phyloP scores from a whole-genome alignment of 768 basidiomycete species.

The Boletus bicolor region DNA sequence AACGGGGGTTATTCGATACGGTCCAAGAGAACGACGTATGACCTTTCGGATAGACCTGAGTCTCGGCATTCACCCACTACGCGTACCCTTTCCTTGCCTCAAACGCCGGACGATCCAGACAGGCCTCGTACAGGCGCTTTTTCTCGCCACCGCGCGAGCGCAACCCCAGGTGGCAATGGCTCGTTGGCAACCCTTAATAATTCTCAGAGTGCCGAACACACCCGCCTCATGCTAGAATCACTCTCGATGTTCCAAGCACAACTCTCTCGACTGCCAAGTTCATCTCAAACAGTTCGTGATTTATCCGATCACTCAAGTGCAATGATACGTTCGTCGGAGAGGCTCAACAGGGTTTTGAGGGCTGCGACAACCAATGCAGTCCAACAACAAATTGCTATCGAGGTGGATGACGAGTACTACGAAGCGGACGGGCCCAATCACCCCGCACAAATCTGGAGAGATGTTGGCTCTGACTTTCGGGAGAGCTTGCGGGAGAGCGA shows the following conservation, averaged over 20 bases:
- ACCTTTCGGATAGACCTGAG: conserved; percentile 23
- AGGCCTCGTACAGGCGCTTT: conserved; percentile 8
- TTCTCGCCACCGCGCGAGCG: conserved; percentile 13
- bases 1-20: conserved; percentile 14
- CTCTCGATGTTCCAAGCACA: conserved; percentile 68
- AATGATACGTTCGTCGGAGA: conserved; percentile 63
- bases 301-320: conserved; percentile 59
- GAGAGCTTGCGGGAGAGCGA: conserved; percentile 72
- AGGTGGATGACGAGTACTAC: conserved; percentile 51
- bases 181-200: conserved; percentile 7
- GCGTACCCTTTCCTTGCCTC: conserved; percentile 13
- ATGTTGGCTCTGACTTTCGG: conserved; percentile 67
- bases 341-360: conserved; percentile 60
- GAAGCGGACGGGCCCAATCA: conserved; percentile 30
- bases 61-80: conserved; percentile 15
- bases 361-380: conserved; percentile 55
- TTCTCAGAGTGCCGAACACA: conserved; percentile 50
- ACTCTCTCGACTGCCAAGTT: conserved; percentile 51
- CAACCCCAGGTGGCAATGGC: conserved; percentile 19
- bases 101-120: conserved; percentile 17
- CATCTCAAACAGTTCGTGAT: conserved; percentile 46
- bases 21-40: conserved; percentile 24
- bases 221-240: conserved; percentile 66
- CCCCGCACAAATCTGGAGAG: conserved; percentile 60
- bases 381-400: conserved; percentile 72